Percentiles rank a stretch among this genome's conserved stretches.
Evolutionary conservation across 2,329 filamentous ascomycete species (phyloP).

Genomic region (Grosmannia serpens): DNA sequence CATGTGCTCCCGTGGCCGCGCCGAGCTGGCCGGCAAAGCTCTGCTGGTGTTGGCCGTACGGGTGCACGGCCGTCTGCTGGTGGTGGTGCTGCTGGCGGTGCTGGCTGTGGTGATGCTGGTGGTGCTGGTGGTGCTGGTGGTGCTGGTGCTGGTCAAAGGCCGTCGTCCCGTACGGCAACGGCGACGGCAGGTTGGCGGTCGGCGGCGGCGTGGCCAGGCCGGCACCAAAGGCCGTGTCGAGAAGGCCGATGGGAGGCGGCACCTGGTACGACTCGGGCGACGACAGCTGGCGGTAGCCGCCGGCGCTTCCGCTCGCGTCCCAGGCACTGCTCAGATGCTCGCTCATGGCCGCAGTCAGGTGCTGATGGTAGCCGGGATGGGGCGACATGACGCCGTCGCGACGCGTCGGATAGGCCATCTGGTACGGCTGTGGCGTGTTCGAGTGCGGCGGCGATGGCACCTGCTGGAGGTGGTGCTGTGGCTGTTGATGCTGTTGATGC

Average conservation of each 20-base stretch:
- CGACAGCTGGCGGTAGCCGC: slow-evolving; percentile 7
- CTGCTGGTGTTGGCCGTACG: slow-evolving; percentile 5
- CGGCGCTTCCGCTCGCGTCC: slow-evolving; percentile 5
- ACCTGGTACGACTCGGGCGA: slow-evolving; percentile 5
- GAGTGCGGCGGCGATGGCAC: background rate
- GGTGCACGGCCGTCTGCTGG: background rate
- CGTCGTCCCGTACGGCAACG: slow-evolving; percentile 20
- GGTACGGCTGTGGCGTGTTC: background rate
- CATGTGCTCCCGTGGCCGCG: slow-evolving; percentile 10
- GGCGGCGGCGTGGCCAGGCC: slow-evolving; percentile 47
- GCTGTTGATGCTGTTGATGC: background rate
- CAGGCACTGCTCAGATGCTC: slow-evolving; percentile 36
- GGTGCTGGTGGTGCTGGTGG: background rate
- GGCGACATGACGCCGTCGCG: slow-evolving; percentile 42
- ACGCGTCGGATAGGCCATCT: slow-evolving; percentile 11
- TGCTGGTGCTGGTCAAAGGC: background rate
- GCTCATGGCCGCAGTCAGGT: slow-evolving; percentile 42
- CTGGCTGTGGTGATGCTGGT: background rate
- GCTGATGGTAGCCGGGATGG: slow-evolving; percentile 37
- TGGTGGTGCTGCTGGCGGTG: slow-evolving; percentile 8
- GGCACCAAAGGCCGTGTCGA: slow-evolving; percentile 36
- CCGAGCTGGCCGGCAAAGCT: slow-evolving; percentile 21
- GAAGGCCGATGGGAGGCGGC: slow-evolving; percentile 22
- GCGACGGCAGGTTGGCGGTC: slow-evolving; percentile 30
- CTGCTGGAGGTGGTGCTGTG: background rate